Evolutionary conservation across 129 eudicot genomes (phyloP), one percentile per base, ranked within the genome.

Genomic region (Tagetes erecta): DNA sequence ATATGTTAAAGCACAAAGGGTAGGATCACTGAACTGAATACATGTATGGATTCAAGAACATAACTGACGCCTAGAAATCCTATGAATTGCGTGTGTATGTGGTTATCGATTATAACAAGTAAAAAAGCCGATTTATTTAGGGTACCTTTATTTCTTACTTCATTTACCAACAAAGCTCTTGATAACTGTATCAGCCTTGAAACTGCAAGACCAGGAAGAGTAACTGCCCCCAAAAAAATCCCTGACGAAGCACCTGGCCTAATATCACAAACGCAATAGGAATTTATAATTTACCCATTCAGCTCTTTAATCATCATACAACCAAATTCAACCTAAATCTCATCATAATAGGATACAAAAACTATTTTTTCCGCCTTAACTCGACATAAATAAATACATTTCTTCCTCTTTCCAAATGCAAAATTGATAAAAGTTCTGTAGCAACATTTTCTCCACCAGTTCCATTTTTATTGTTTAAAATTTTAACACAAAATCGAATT

Each of bases 181-280:
- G 84, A 82, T 53, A 75, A 59, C 73, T 90, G 92, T 69, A 90
- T 85, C 76, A 94, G 75, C 84, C 77, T 90, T 9, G 98, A 88
- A 59, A 91, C 27, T 66, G 85, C 78, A 41, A 94, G 81, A 58
- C 96, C 88, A 0, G 98, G 98, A 57, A 94, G 79, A 38, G 98
- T 90, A 47, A 90, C 88, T 0, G 97, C 89, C 35, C 97, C 98
- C 71, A 94, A 46, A 50, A 90, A 76, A 74, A 90, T 81, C 71
- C 98, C 98, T 5, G 98, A 88, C 5, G 97, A 90, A 53, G 88
- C 97, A 67, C 97, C 98, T 47, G 89, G 97, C 88, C 98, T 94
- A 38, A 71, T 36, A 75, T 40, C 12, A 70, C 49, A 58, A 56
- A 70, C 58, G 52, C 49, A 6, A 5, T n/a, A 39, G 4, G 65